Evolutionary conservation across 768 basidiomycete species (phyloP).

Genomic region (Cyclocybe cylindracea): DNA sequence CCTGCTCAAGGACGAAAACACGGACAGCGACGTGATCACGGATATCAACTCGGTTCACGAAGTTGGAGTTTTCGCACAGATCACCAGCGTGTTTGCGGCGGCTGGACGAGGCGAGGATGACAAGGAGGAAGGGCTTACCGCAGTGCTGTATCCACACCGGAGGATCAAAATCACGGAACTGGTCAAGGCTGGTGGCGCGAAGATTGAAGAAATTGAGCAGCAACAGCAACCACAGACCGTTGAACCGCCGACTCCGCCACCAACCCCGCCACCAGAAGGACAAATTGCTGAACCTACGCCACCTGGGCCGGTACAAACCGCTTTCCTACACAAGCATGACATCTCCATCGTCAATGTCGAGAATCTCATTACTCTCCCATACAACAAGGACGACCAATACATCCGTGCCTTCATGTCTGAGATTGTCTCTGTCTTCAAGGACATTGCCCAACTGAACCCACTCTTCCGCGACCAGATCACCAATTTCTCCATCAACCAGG

Average conservation of each 20-base stretch:
- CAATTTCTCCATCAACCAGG: conserved; percentile 92
- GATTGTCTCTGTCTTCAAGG: conserved; percentile 97
- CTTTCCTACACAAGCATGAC: conserved; percentile 77
- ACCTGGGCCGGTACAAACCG: conserved; percentile 72
- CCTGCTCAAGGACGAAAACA: conserved; percentile 90
- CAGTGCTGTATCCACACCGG: conserved; percentile 91
- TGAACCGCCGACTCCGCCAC: conserved; percentile 48
- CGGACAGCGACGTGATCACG: conserved; percentile 91
- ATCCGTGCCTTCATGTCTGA: conserved; percentile 96
- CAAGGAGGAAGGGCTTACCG: conserved; percentile 89
- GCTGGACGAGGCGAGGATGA: conserved; percentile 56
- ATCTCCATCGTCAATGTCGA: conserved; percentile 89
- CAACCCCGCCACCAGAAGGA: conserved; percentile 25
- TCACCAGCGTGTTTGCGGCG: conserved; percentile 87
- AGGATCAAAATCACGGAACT: conserved; percentile 88
- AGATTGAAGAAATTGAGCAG: conserved; percentile 31
- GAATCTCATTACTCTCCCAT: conserved; percentile 79
- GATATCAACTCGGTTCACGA: conserved; percentile 85
- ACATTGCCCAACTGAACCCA: conserved; percentile 95
- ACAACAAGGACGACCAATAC: conserved; percentile 92
- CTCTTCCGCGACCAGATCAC: conserved; percentile 98
- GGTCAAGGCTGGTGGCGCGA: conserved; percentile 60
- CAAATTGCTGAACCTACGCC: conserved; percentile 7
- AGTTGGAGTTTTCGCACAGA: conserved; percentile 96
- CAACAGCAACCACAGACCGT: conserved; percentile 48